Base-by-base conservation (phyloP, 257 asterid genomes). In the Prunella vulgaris region DNA sequence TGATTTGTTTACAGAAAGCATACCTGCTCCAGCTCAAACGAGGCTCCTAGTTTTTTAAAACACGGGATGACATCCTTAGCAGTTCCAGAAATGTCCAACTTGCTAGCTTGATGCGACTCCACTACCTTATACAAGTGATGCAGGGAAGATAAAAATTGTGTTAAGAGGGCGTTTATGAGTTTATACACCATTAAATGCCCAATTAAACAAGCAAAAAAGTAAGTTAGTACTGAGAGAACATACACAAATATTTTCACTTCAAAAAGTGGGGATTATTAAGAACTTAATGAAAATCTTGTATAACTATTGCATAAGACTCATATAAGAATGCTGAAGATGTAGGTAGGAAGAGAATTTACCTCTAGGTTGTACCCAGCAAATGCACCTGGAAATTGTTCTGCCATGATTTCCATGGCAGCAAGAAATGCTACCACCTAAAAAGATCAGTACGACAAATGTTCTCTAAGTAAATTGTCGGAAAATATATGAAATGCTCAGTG, bases 71-170 rank as follows among this genome's bases (percentile, higher is more conserved):
- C 97, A 69, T 94, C 95, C 84, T 91, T 91, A 44, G 96, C 97
- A 64, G 99, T 94, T 76, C 97, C 99, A 79, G 99, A 94, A 15
- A 84, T 66, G 69, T 94, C 97, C 90, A 86, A 73, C 79, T 94
- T 94, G 71, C 96, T 75, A 57, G 96, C 91, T 85, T 94, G 99
- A 83, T 94, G 99, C 0, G 99, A 94, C 84, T 94, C 97, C 90
- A 85, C 81, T 77, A 94, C 97, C 97, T 91, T 61, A 64, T 30
- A 27, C 40, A 52, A 64, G 56, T 51, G 49, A 64, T 35, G 28
- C 35, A 48, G 9, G 28, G 74, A 44, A 32, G 27, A 37, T 48
- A 66, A 12, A 20, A 63, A n/a, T n/a, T n/a, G n/a, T n/a, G 59
- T 24, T 37, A 32, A 38, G 52, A 44, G 65, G 62, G 27, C 49